phyloP scores from a whole-genome alignment of 2,329 filamentous ascomycete genomes.

The Gaeumannomyces sp. region DNA sequence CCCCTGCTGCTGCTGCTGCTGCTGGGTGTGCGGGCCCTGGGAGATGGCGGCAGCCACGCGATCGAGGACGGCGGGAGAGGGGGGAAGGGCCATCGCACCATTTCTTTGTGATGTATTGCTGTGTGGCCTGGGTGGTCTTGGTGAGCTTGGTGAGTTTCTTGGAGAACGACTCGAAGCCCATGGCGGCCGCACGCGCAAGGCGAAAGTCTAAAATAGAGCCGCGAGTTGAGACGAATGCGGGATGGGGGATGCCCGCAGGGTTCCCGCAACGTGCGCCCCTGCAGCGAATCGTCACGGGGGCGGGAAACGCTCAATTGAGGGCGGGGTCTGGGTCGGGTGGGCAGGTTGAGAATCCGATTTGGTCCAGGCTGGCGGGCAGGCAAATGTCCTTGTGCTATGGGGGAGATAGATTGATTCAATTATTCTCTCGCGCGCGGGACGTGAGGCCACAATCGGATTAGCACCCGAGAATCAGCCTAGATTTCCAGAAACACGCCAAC shows the following conservation, averaged over 20 bases:
- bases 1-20: no score
- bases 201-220: background rate
- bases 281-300: background rate
- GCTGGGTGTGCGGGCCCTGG: background rate
- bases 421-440: background rate
- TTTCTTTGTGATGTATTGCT: conserved; percentile 8
- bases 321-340: no score
- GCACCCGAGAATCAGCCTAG: background rate
- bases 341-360: no score
- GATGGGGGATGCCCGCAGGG: no score
- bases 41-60: background rate
- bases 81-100: conserved; percentile 4
- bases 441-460: background rate
- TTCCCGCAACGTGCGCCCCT: background rate
- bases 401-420: no score
- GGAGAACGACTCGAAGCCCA: conserved; percentile 5
- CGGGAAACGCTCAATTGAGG: background rate
- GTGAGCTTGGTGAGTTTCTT: conserved; percentile 6
- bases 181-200: background rate
- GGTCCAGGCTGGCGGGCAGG: no score
- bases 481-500: background rate
- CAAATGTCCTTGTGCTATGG: no score
- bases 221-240: no score
- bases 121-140: conserved; percentile 7
- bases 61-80: background rate